phyloP scores from a whole-genome alignment of 768 basidiomycete species.

The Rhodocollybia butyracea region DNA sequence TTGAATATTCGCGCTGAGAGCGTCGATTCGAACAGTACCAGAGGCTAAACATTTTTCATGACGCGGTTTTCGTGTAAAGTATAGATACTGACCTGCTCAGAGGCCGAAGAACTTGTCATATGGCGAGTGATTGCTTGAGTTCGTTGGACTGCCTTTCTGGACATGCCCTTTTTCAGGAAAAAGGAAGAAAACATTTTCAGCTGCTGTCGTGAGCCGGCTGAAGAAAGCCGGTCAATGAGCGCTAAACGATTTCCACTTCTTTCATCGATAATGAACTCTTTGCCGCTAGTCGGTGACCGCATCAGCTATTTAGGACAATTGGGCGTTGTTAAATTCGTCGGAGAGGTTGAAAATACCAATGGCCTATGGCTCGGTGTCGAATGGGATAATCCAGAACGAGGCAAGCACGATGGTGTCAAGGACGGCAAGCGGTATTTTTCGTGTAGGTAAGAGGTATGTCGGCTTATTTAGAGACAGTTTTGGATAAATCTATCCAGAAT shows the following conservation, averaged over 20 bases:
- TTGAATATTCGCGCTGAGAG: slow-evolving; percentile 62
- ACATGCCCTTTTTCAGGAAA: slow-evolving; percentile 36
- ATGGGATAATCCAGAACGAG: slow-evolving; percentile 85
- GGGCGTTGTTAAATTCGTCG: slow-evolving; percentile 72
- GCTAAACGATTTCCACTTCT: not conserved
- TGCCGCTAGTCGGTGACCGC: slow-evolving; percentile 49
- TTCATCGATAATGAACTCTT: slow-evolving; percentile 14
- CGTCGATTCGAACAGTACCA: slow-evolving; percentile 69
- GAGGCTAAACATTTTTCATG: slow-evolving; percentile 29
- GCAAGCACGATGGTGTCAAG: slow-evolving; percentile 85
- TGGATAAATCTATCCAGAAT: slow-evolving; percentile 36
- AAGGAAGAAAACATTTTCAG: slow-evolving; percentile 26
- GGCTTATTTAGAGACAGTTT: not conserved
- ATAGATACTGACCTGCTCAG: slow-evolving; percentile 12
- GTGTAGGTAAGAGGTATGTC: slow-evolving; percentile 54
- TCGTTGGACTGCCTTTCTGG: slow-evolving; percentile 38
- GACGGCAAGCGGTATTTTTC: slow-evolving; percentile 76
- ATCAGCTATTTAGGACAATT: slow-evolving; percentile 48
- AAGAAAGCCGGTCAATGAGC: not conserved
- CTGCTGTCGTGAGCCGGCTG: not conserved
- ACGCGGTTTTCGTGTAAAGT: slow-evolving; percentile 9
- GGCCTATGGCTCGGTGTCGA: slow-evolving; percentile 95
- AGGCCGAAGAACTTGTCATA: slow-evolving; percentile 32
- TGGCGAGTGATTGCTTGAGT: slow-evolving; percentile 45
- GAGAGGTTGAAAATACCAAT: slow-evolving; percentile 55